A percentile compares a stretch with the other conserved stretches of the same genome.
These are phyloP conservation scores for Fusarium euwallaceae DNA, from an alignment of 2,329 filamentous ascomycete genomes.

Conservation along the genomic window DNA sequence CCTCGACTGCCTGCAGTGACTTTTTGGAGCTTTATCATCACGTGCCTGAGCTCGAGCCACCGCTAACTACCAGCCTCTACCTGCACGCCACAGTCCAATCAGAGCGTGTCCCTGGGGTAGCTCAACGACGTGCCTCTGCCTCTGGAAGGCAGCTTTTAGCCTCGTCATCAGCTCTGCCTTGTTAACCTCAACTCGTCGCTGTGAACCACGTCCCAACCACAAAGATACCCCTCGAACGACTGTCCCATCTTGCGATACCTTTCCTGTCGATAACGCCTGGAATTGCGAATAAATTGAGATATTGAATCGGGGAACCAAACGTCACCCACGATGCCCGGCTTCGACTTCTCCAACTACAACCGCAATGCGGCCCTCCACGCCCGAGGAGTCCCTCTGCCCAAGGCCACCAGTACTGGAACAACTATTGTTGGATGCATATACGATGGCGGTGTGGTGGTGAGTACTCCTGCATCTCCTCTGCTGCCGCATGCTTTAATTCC, in stretches of 20 bases:
- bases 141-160: slow-evolving; percentile 64
- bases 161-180: slow-evolving; percentile 65
- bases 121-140: slow-evolving; percentile 35
- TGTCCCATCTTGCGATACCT: slow-evolving; percentile 22
- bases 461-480: slow-evolving; percentile 49
- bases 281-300: slow-evolving; percentile 16
- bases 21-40: slow-evolving; percentile 44
- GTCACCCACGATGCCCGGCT: slow-evolving; percentile 83
- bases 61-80: slow-evolving; percentile 25
- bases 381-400: slow-evolving; percentile 92
- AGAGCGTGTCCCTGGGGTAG: slow-evolving; percentile 30
- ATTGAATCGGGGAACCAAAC: slow-evolving; percentile 30
- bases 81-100: slow-evolving; percentile 18
- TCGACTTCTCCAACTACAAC: slow-evolving; percentile 99
- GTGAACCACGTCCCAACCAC: slow-evolving; percentile 38
- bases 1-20: slow-evolving; percentile 13
- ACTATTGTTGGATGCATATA: slow-evolving; percentile 98
- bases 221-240: slow-evolving; percentile 41
- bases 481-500: background rate
- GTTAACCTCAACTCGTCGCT: slow-evolving; percentile 40
- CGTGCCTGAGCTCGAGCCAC: slow-evolving; percentile 43
- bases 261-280: background rate
- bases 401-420: slow-evolving; percentile 98
- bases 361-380: slow-evolving; percentile 97
- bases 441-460: slow-evolving; percentile 93